phyloP scores from a whole-genome alignment of 371 early-diverging fungal species.

The Apophysomyces ossiformis region DNA sequence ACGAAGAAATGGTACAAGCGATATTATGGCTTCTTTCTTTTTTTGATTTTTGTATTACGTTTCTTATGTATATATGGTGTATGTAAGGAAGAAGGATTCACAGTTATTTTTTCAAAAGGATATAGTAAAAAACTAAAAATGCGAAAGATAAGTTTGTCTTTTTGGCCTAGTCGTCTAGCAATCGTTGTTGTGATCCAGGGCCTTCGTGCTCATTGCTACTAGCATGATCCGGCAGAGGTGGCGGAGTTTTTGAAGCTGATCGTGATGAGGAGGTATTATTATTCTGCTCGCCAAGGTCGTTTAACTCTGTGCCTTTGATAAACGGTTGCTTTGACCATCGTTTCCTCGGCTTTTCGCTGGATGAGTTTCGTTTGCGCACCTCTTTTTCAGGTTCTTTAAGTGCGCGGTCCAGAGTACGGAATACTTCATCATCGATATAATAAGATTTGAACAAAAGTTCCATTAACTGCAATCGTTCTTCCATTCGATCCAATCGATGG shows the following conservation, averaged over 20 bases:
- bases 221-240: not conserved
- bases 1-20: no score
- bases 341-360: slow-evolving; percentile 64
- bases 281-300: slow-evolving; percentile 48
- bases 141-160: no score
- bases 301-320: slow-evolving; percentile 71
- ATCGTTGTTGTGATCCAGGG: not conserved
- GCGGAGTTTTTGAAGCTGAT: slow-evolving; percentile 1
- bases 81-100: not conserved
- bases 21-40: no score
- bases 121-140: not conserved
- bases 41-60: not conserved
- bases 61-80: slow-evolving; percentile 1
- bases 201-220: not conserved
- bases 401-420: slow-evolving; percentile 31
- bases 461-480: slow-evolving; percentile 42
- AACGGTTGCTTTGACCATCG: slow-evolving; percentile 64
- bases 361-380: not conserved
- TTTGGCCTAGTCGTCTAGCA: not conserved
- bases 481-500: slow-evolving; percentile 26
- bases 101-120: not conserved
- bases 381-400: slow-evolving; percentile 14
- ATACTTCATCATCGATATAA: slow-evolving; percentile 42
- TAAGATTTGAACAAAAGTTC: slow-evolving; percentile 41
- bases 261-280: not conserved